Evolutionary conservation across 2,329 filamentous ascomycete species (phyloP).

Genomic region (Fonsecaea monophora): DNA sequence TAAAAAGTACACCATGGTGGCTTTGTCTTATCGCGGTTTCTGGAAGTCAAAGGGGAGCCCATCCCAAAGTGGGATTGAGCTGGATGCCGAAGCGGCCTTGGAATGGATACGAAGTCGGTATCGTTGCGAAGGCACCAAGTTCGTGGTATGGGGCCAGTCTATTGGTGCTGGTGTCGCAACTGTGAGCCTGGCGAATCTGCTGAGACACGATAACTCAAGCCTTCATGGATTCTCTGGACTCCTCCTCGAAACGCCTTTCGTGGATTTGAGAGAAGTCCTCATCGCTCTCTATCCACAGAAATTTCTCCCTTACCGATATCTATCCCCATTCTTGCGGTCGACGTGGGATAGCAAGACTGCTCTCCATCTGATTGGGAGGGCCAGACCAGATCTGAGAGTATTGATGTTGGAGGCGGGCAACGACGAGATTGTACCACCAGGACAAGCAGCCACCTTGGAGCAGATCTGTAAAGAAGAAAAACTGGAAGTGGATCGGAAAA

Average conservation of each 20-base stretch:
- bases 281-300: conserved; percentile 75
- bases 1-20: conserved; percentile 50
- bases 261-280: conserved; percentile 73
- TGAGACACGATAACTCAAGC: conserved; percentile 25
- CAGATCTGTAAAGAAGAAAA: conserved; percentile 43
- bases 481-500: conserved; percentile 48
- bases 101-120: conserved; percentile 64
- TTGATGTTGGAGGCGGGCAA: conserved; percentile 51
- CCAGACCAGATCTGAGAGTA: conserved; percentile 40
- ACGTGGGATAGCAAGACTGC: conserved; percentile 58
- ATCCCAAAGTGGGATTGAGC: conserved; percentile 72
- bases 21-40: conserved; percentile 71
- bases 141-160: conserved; percentile 79
- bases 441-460: conserved; percentile 47
- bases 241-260: conserved; percentile 78
- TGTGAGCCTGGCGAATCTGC: conserved; percentile 30
- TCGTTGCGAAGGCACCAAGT: conserved; percentile 36
- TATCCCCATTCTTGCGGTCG: conserved; percentile 75
- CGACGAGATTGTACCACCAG: conserved; percentile 53
- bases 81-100: conserved; percentile 70
- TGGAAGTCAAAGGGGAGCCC: conserved; percentile 76
- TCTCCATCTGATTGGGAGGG: conserved; percentile 49
- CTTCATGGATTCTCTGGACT: conserved; percentile 53
- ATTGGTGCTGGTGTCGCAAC: conserved; percentile 76
- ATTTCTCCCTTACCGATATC: conserved; percentile 78